Evolutionary conservation across 306 rosid species (phyloP), one percentile per base, ranked within the genome.

Genomic region (Lupinus albus): DNA sequence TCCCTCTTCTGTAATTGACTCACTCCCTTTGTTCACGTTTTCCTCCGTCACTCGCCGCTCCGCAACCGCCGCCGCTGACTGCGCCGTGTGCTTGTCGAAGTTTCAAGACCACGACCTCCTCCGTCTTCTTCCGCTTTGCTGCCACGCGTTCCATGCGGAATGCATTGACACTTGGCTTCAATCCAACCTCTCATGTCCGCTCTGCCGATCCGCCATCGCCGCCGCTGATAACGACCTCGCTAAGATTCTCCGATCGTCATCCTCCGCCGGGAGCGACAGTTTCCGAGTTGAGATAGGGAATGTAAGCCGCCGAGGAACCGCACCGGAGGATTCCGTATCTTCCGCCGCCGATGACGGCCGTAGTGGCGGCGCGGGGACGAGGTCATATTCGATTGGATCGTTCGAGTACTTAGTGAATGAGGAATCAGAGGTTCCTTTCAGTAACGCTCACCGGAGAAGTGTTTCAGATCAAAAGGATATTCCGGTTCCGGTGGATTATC

Each of bases 301-400:
- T 25, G 30, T 25, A 25, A 25, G 30, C 30, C 30, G 30, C 30
- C 30, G 4, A 25, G 30, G 30, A 25, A 25, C 30, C 0, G 63
- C 70, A 3, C 30, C 64, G 13, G 72, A 61, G 30, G 30, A 3
- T 25, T 25, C 30, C 0, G 45, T 48, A 6, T 35, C 49, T 1
- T 72, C 39, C 18, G 10, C 17, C 6, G 14, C 8, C 15, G 33
- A 14, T 1, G 74, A 18, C 3, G 55, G 38, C 13, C 78, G 76
- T 28, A 35, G 30, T 25, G 30, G 51, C 3, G 55, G 74, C 4
- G 42, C 58, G 11, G 4, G 73, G 62, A 68, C 83, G 21, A 78
- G 93, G 56, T 93, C 98, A 6, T 89, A 83, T 58, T 93, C 98
- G 2, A 82, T 90, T 3, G 97, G 97, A 46, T 93, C 97, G 8